These are phyloP conservation scores for Suillus sp. DNA, from an alignment of 768 basidiomycete species.

Conservation along the genomic window DNA sequence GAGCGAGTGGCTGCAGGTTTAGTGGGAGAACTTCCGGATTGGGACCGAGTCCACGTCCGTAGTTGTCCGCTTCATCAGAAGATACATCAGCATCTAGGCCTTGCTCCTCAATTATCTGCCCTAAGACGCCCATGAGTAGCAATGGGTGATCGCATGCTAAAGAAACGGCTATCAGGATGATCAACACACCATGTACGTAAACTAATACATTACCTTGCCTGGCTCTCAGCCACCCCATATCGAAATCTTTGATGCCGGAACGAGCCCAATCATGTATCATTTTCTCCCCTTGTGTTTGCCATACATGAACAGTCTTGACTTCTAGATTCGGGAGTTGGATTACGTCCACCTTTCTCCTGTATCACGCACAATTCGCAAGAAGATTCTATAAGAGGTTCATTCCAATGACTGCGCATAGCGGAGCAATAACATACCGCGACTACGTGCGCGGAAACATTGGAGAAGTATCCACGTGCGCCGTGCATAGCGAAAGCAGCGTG, in stretches of 20 bases:
- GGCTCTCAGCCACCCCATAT: neutral
- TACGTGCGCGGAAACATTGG: neutral
- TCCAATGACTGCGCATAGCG: neutral
- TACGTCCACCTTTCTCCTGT: neutral
- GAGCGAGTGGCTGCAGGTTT: conserved; percentile 1
- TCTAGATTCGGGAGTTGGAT: neutral
- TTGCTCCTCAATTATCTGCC: neutral
- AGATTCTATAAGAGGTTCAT: neutral
- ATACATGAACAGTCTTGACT: neutral
- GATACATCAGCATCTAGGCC: neutral
- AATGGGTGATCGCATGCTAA: neutral
- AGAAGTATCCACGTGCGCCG: neutral
- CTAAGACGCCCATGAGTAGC: neutral
- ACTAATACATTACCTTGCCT: neutral
- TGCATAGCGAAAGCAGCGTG: neutral
- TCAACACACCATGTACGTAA: neutral
- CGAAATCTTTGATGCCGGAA: neutral
- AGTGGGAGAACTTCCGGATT: neutral
- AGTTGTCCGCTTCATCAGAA: neutral
- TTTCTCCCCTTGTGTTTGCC: neutral
- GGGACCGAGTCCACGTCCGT: neutral
- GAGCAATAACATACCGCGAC: neutral
- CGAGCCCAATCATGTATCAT: neutral
- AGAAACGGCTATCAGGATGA: neutral
- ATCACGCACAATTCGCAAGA: neutral